Evolutionary conservation across 768 basidiomycete species (phyloP), one percentile per base, ranked within the genome.

Genomic region (Cystobasidium ongulense): DNA sequence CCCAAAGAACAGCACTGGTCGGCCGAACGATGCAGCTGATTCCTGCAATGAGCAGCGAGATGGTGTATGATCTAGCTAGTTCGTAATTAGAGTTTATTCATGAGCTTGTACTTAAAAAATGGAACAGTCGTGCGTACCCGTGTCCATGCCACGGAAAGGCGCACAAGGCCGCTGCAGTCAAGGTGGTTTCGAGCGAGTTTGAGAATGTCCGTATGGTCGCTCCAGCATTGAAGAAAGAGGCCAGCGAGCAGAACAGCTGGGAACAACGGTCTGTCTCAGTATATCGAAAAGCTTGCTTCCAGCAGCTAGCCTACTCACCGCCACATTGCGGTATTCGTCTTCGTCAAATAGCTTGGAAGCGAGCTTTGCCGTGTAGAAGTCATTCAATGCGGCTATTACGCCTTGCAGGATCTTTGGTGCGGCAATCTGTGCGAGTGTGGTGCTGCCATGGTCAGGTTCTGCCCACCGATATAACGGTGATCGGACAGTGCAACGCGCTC

Each of bases 131-230:
- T 21, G 31, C 74, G 54, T 27, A 36, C 21, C 39, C 35, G 23
- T 33, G 35, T 0, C 36, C 29, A 1, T 76, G 54, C 46, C 82
- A 79, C 0, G 83, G 93, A 81, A 90, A 97, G 78, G 85, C 85
- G 15, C 84, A 82, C 70, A 95, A 84, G 0, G 93, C 94, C 50
- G 89, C 81, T 0, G 88, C 88, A 0, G 90, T 89, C 52, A 98
- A 82, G 0, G 91, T 87, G 0, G 92, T 92, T 79, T 99, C 96
- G 31, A 94, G 82, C 15, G 92, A 94, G 80, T 97, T 99, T 35
- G 92, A 94, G 65, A 98, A 82, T 0, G 93, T 90, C 39, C 96
- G 86, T 1, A 93, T 89, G 29, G 96, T 83, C 0, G 90, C 86
- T 65, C 94, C 84, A 0, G 86, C 87, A 81, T 98, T 86, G 82